These are phyloP conservation scores for Chlorella vulgaris DNA, from an alignment of 139 green algal genomes.

Conservation along the genomic window DNA sequence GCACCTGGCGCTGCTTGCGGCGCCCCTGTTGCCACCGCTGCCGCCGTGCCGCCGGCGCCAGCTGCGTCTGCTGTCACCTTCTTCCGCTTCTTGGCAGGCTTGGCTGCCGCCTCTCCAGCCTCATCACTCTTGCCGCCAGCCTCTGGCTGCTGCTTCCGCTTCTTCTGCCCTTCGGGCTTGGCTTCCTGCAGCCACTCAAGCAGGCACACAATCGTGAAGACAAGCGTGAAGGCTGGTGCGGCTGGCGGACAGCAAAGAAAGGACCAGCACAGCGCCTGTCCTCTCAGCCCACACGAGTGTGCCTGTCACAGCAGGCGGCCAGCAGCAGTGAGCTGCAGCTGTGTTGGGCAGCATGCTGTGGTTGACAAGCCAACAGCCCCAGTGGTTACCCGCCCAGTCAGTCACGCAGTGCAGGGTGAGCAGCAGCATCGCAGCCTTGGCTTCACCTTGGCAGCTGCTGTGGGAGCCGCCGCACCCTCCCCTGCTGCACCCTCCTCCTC, in stretches of 20 bases:
- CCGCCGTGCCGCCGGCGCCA: not conserved
- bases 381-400: too few species aligned
- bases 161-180: conserved; percentile 1
- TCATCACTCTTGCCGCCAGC: not conserved
- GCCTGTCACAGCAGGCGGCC: too few species aligned
- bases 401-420: too few species aligned
- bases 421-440: too few species aligned
- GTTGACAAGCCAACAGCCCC: not conserved
- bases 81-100: conserved; percentile 24
- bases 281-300: not conserved
- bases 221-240: not conserved
- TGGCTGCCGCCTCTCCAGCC: not conserved
- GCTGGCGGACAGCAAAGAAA: not conserved
- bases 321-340: not conserved
- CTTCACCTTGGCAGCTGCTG: not conserved
- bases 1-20: not conserved
- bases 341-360: not conserved
- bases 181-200: not conserved
- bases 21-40: not conserved
- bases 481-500: not conserved
- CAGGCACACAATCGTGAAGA: not conserved
- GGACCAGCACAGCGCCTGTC: too few species aligned
- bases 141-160: conserved; percentile 11
- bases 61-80: not conserved
- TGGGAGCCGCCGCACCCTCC: not conserved